These are phyloP conservation scores for Phaeosphaeria sp. DNA, from an alignment of 2,329 filamentous ascomycete genomes.

Conservation along the genomic window DNA sequence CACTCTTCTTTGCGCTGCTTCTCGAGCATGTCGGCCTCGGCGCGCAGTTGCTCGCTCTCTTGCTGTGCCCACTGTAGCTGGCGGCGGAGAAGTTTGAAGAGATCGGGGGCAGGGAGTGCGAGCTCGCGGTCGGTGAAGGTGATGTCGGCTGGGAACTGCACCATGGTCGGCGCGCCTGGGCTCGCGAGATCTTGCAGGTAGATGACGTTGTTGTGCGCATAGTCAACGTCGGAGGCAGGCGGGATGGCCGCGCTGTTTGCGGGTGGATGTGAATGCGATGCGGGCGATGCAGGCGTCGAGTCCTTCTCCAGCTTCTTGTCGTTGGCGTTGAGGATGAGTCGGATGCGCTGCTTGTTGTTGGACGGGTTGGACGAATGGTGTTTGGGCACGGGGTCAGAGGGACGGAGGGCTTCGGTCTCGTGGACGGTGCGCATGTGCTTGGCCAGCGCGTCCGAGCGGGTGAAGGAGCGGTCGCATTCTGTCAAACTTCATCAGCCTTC, in stretches of 20 bases:
- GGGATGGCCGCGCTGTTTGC: constrained; percentile 27
- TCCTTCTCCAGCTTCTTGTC: constrained; percentile 39
- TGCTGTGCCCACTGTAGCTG: constrained; percentile 77
- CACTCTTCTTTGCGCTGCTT: constrained; percentile 73
- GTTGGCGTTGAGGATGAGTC: constrained; percentile 51
- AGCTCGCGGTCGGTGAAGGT: constrained; percentile 73
- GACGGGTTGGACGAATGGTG: constrained; percentile 58
- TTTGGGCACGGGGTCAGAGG: constrained; percentile 74
- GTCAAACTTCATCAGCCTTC: constrained; percentile 10
- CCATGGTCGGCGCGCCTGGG: constrained; percentile 62
- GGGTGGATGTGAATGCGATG: constrained; percentile 34
- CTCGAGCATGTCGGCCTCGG: constrained; percentile 72
- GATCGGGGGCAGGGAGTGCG: constrained; percentile 67
- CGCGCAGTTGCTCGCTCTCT: constrained; percentile 68
- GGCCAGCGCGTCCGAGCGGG: constrained; percentile 89
- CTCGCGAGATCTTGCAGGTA: constrained; percentile 66
- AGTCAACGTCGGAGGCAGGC: constrained; percentile 41
- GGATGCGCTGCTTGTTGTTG: constrained; percentile 55
- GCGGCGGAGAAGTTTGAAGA: constrained; percentile 68
- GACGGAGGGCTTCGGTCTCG: constrained; percentile 91
- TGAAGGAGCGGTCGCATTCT: constrained; percentile 99
- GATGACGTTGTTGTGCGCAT: constrained; percentile 63
- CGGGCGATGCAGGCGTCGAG: constrained; percentile 45
- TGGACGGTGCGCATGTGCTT: constrained; percentile 99
- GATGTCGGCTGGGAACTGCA: constrained; percentile 62